Evolutionary conservation across 768 basidiomycete genomes (phyloP).

Genomic region (Leccinum obscurum): DNA sequence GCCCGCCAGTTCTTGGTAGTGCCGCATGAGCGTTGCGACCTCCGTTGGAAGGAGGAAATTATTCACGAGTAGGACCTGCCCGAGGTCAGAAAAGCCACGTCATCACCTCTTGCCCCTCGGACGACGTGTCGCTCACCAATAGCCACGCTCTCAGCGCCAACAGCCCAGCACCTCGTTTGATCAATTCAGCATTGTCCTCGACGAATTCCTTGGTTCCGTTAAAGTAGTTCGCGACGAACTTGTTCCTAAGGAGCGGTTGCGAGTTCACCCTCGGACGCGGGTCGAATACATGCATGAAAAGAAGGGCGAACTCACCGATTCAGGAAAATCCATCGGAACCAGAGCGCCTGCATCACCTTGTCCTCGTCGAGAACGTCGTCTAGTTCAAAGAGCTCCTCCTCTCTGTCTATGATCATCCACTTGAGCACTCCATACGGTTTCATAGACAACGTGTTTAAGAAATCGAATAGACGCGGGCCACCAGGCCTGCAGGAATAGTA

Average conservation of each 20-base stretch:
- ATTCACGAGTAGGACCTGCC: constrained; percentile 55
- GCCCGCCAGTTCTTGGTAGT: constrained; percentile 54
- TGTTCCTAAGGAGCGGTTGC: constrained; percentile 36
- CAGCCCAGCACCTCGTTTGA: constrained; percentile 70
- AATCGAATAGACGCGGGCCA: constrained; percentile 64
- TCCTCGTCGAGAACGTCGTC: constrained; percentile 73
- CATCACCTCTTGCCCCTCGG: neutral
- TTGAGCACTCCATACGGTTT: constrained; percentile 63
- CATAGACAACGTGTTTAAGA: constrained; percentile 58
- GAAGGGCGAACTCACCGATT: constrained; percentile 46
- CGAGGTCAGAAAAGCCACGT: neutral
- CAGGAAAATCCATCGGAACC: constrained; percentile 72
- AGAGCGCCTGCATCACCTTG: constrained; percentile 77
- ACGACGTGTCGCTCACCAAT: constrained; percentile 41
- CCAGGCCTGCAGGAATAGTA: constrained; percentile 66
- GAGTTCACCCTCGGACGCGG: neutral
- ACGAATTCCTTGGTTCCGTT: constrained; percentile 57
- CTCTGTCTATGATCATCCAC: constrained; percentile 69
- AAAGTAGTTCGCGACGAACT: constrained; percentile 56
- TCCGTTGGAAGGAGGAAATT: constrained; percentile 52
- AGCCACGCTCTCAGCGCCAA: constrained; percentile 61
- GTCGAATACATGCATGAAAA: neutral
- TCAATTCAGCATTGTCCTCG: constrained; percentile 61
- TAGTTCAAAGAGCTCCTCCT: constrained; percentile 74
- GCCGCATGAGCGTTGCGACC: constrained; percentile 48